A percentile compares a stretch with the other conserved stretches of the same genome.
Evolutionary conservation across 2,329 filamentous ascomycete genomes (phyloP).

Genomic region (Iodosphaeria phyllophila): DNA sequence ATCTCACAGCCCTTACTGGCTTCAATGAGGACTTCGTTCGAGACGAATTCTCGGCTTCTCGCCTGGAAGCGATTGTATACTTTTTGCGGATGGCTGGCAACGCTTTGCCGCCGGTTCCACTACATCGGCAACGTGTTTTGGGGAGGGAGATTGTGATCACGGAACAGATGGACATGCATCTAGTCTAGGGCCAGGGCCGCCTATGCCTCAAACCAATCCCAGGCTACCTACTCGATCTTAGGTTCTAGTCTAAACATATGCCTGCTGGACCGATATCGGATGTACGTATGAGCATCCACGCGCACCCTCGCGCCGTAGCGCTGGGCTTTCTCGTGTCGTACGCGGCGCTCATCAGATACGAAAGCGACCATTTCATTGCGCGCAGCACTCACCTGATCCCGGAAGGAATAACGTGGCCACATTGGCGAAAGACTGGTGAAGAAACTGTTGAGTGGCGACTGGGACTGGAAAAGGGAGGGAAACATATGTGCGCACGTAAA

Average conservation of each 20-base stretch:
- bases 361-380: constrained; percentile 20
- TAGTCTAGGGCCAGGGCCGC: constrained; percentile 18
- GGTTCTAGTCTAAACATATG: constrained; percentile 16
- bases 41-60: too few species aligned
- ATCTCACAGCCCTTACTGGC: too few species aligned
- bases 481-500: constrained; percentile 13
- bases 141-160: constrained; percentile 16
- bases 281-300: neutral
- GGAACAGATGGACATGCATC: constrained; percentile 19
- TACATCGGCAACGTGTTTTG: constrained; percentile 18
- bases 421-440: constrained; percentile 15
- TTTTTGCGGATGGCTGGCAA: too few species aligned
- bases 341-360: constrained; percentile 16
- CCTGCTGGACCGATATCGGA: too few species aligned
- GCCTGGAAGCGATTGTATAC: too few species aligned
- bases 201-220: constrained; percentile 22
- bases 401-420: constrained; percentile 14
- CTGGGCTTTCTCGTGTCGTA: constrained; percentile 20
- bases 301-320: too few species aligned
- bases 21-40: too few species aligned
- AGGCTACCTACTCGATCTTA: constrained; percentile 16
- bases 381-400: constrained; percentile 16
- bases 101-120: constrained; percentile 18
- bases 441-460: too few species aligned
- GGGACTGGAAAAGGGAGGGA: too few species aligned